Evolutionary conservation across 2,329 filamentous ascomycete species (phyloP).

Genomic region (Stachybotrys chartarum): DNA sequence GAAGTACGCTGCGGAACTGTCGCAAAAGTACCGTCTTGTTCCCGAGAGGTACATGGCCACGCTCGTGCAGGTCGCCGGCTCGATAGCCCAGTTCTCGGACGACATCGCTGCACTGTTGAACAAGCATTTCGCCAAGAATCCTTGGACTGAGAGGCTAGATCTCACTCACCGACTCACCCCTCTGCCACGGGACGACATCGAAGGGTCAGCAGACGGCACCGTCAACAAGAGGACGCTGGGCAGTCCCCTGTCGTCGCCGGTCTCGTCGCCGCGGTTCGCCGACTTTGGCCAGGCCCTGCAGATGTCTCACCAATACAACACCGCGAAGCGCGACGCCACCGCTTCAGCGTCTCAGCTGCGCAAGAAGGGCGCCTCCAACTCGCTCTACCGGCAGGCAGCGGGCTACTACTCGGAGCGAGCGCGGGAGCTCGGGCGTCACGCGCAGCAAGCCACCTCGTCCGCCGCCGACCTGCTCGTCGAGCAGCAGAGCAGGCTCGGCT

Average conservation of each 20-base stretch:
- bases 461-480: constrained; percentile 66
- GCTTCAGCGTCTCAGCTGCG: constrained; percentile 32
- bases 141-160: constrained; percentile 26
- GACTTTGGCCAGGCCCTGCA: constrained; percentile 20
- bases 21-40: constrained; percentile 31
- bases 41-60: constrained; percentile 35
- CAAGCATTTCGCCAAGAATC: constrained; percentile 32
- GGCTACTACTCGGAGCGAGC: constrained; percentile 68
- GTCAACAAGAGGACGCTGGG: constrained; percentile 4
- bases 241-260: not conserved
- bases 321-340: constrained; percentile 22
- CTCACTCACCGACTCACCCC: constrained; percentile 32
- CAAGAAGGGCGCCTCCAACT: constrained; percentile 56
- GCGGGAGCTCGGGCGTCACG: constrained; percentile 52
- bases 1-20: constrained; percentile 23
- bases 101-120: constrained; percentile 35
- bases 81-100: constrained; percentile 23
- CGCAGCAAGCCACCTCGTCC: constrained; percentile 51
- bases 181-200: constrained; percentile 23
- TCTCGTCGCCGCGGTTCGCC: constrained; percentile 3
- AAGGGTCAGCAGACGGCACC: constrained; percentile 13
- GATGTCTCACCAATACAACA: constrained; percentile 17
- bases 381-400: constrained; percentile 67
- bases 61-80: constrained; percentile 31
- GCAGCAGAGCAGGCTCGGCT: constrained; percentile 50